Percentiles rank a stretch among this genome's conserved stretches.
These are phyloP conservation scores for Plasmodium gonderi DNA, from an alignment of 169 alveolate species.

Conservation along the genomic window DNA sequence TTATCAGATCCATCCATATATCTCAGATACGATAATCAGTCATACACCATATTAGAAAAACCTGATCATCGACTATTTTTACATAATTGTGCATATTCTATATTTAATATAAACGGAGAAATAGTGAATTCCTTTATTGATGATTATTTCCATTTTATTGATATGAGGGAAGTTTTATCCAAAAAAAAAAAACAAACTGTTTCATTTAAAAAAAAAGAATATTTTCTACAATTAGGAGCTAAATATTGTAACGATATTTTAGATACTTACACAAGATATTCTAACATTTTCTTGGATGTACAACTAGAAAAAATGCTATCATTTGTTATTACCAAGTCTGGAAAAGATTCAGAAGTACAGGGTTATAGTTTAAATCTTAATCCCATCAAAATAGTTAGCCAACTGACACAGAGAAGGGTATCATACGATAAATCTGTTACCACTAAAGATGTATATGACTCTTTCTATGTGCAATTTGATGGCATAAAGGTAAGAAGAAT, in stretches of 20 bases:
- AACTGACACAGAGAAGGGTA: constrained; percentile 34
- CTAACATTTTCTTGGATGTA: constrained; percentile 45
- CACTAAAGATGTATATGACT: constrained; percentile 37
- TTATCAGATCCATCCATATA: constrained; percentile 56
- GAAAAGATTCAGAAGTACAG: constrained; percentile 61
- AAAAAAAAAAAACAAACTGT: constrained; percentile 17
- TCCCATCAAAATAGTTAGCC: constrained; percentile 27
- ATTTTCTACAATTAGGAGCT: constrained; percentile 70
- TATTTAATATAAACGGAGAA: constrained; percentile 57
- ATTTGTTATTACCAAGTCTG: constrained; percentile 68
- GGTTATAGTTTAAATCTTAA: constrained; percentile 55
- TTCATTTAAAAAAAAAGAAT: constrained; percentile 64
- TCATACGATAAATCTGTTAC: constrained; percentile 6
- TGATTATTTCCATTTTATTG: constrained; percentile 52
- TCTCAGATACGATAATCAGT: constrained; percentile 60
- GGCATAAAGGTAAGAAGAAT: constrained; percentile 53
- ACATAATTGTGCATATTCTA: constrained; percentile 64
- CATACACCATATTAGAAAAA: constrained; percentile 61
- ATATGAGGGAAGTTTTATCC: constrained; percentile 29
- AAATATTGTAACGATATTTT: constrained; percentile 58
- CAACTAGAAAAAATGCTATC: constrained; percentile 60
- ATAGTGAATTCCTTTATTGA: constrained; percentile 46
- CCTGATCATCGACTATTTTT: constrained; percentile 62
- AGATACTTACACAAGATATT: constrained; percentile 55
- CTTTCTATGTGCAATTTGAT: constrained; percentile 60